Evolutionary conservation across 805 yeast species (phyloP), one percentile per base, ranked within the genome.

Genomic region (Saccharomycopsis synnaedendra): DNA sequence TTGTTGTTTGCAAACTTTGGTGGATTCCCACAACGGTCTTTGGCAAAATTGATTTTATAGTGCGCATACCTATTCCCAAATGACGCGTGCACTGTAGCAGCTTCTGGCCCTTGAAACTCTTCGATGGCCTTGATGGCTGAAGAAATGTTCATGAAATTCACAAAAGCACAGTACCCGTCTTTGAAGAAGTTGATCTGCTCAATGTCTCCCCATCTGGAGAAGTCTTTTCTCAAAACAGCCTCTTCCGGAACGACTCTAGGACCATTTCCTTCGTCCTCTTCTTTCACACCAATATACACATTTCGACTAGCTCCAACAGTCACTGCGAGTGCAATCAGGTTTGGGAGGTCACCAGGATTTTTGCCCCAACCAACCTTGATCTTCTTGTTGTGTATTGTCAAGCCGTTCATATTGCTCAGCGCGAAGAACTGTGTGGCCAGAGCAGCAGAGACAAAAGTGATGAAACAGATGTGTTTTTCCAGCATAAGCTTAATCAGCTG

Each of bases 11-110:
- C 53, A 47, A 60, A 57, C 64, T 75, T 82, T 50, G 78, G 82
- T 33, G 75, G 85, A 57, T 82, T 82, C 3, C 83, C 94, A 66
- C 94, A 84, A 58, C 94, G 70, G 63, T 84, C 94, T 57, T 81
- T 81, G 42, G 87, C 94, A 62, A 72, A 84, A 44, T 76, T 74
- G 41, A 84, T 76, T 51, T 78, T 76, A 55, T 78, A 75, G 4
- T 69, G 65, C 39, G 57, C 56, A 57, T 83, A 84, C 54, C 70
- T 71, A 33, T 69, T 63, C 50, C 65, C 62, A 36, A 70, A 73
- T 5, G 64, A 60, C 10, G 58, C 62, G 45, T 69, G 70, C 27
- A 60, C 59, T 0, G 59, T 57, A 3, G 63, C 58, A 3, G 54
- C 59, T 19, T 58, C 58, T 5, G 61, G 53, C 52, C 62, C 65